Base-by-base conservation (phyloP, 495 filamentous ascomycete species). In the Penicillium parvum region DNA sequence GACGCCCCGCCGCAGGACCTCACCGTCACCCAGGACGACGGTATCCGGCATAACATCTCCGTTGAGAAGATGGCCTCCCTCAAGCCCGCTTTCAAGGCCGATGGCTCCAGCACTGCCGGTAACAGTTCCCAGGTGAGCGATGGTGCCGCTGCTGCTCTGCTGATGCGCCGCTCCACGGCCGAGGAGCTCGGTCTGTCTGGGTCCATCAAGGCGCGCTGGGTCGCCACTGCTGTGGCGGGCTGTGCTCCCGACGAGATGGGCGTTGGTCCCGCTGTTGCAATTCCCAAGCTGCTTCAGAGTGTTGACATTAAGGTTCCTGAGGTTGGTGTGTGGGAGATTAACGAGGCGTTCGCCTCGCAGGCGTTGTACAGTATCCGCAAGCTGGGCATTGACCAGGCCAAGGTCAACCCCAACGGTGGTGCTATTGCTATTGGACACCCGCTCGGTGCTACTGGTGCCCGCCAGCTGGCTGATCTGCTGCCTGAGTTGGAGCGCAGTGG, bases 391-490 rank as follows among this genome's bases (percentile, higher is more conserved):
- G 75, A 75, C 50, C 64, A 76, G 49, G 76, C 74, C 3, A 76
- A 73, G 70, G 83, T 96, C 1, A 96, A 96, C 66, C 89, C 89
- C 8, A 89, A 92, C 44, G 90, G 90, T 45, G 90, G 90, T 47
- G 90, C 90, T 12, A 95, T 96, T 64, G 90, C 90, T 37, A 74
- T 96, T 17, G 90, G 90, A 14, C 90, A 96, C 61, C 90, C 90
- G 36, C 77, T 95, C n/a, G 90, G 90, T 30, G 88, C 87, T 37
- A 96, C 90, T 12, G 90, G 90, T 32, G 86, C 87, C 32, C 73
- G 90, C 46, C 83, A 91, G 77, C 68, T 88, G 37, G 82, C 79
- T 38, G 90, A 86, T 21, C 63, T 95, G 32, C 60, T 96, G 54
- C 77, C 74, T 15, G 84, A 87, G 65, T 52, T 85, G 61, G 71